Percentiles rank a stretch among this genome's conserved stretches.
Conservation (phyloP, 306 rosid genomes). For the Lathyrus oleraceus region DNA sequence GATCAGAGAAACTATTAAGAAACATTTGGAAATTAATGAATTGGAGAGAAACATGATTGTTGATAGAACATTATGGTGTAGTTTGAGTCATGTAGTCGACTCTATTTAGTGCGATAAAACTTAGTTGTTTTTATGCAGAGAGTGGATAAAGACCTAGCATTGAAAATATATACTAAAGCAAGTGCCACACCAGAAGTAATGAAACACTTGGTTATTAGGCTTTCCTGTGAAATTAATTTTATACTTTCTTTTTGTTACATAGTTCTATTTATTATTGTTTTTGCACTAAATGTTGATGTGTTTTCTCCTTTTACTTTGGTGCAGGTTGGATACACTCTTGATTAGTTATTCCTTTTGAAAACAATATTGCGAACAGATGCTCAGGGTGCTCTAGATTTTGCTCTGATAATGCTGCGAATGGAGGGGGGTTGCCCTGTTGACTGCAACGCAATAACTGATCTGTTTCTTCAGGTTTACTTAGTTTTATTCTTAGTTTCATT, state of each 20-base stretch:
- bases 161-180: slow-evolving; percentile 92
- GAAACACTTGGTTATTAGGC: not conserved
- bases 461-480: slow-evolving; percentile 83
- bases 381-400: slow-evolving; percentile 97
- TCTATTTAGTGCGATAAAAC: no score
- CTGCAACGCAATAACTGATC: slow-evolving; percentile 87
- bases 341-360: slow-evolving; percentile 68
- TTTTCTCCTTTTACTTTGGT: not conserved
- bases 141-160: slow-evolving; percentile 85
- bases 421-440: slow-evolving; percentile 95
- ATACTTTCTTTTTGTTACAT: not conserved
- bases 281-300: not conserved
- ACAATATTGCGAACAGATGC: slow-evolving; percentile 85
- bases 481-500: slow-evolving; percentile 1
- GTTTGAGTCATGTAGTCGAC: no score
- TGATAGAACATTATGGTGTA: no score
- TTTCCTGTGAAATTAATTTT: not conserved
- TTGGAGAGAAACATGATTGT: no score
- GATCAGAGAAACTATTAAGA: no score
- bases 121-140: slow-evolving; percentile 45
- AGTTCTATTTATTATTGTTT: not conserved
- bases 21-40: no score
- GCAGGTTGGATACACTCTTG: slow-evolving; percentile 11
- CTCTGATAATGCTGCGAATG: slow-evolving; percentile 96
- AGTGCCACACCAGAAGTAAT: slow-evolving; percentile 88